phyloP scores from a whole-genome alignment of 1,284 basidiomycete species.

The Fomitopsis betulina region DNA sequence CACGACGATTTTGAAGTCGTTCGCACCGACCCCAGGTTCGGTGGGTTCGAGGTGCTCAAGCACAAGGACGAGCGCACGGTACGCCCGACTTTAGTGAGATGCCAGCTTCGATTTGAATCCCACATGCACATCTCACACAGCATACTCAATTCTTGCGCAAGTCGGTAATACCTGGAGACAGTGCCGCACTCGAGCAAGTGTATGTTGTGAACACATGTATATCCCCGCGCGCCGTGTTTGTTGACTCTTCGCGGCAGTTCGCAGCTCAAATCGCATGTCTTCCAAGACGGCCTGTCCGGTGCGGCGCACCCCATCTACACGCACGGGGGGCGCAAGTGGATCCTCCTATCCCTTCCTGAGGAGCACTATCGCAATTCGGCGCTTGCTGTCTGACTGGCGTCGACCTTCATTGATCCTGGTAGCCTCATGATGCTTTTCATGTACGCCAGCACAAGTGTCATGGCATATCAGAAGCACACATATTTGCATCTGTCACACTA shows the following conservation, averaged over 20 bases:
- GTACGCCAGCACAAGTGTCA: too few relatives aligned
- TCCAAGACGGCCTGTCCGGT: not conserved
- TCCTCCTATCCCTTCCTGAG: not conserved
- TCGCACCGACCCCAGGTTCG: not conserved
- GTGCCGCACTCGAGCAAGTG: not conserved
- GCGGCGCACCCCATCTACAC: not conserved
- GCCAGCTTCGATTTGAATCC: not conserved
- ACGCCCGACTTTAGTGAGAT: not conserved
- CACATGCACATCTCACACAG: not conserved
- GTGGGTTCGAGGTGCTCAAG: not conserved
- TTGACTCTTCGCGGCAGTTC: not conserved
- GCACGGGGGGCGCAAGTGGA: not conserved
- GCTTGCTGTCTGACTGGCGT: not conserved
- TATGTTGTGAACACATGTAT: not conserved
- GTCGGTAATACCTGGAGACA: not conserved
- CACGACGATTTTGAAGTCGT: not conserved
- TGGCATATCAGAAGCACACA: too few relatives aligned
- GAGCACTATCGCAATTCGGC: not conserved
- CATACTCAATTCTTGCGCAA: constrained; percentile 1
- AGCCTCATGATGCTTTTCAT: too few relatives aligned
- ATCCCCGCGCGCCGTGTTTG: too few relatives aligned
- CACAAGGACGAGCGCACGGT: not conserved
- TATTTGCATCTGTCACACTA: too few relatives aligned
- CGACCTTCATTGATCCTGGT: too few relatives aligned
- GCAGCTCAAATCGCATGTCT: not conserved